These are phyloP conservation scores for Phytophthora fragariaefolia DNA, from an alignment of 352 stramenopile species.

Conservation along the genomic window DNA sequence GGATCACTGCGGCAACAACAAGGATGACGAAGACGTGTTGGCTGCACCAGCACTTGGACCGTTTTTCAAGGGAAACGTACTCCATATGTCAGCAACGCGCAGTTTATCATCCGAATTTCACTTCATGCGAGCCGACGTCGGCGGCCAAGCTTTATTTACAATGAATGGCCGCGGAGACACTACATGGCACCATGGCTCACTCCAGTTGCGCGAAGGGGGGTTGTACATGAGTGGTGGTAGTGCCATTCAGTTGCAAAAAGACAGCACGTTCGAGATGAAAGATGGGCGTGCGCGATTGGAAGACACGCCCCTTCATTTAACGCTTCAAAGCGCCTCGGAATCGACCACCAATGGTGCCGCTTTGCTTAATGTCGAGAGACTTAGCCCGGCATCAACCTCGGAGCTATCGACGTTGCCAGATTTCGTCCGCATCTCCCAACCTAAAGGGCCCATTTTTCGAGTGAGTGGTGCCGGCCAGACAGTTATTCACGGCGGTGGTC, in stretches of 20 bases:
- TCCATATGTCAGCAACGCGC: constrained; percentile 61
- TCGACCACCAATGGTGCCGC: constrained; percentile 22
- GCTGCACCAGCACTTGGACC: constrained; percentile 52
- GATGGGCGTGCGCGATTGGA: constrained; percentile 48
- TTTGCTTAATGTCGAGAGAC: constrained; percentile 50
- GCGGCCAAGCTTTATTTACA: constrained; percentile 56
- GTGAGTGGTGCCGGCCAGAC: constrained; percentile 60
- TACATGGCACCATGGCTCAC: constrained; percentile 33
- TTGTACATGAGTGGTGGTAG: constrained; percentile 35
- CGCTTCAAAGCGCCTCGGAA: constrained; percentile 24
- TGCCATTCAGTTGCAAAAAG: constrained; percentile 54
- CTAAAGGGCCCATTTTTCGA: constrained; percentile 52
- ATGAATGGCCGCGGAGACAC: constrained; percentile 70
- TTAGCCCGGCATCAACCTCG: constrained; percentile 16
- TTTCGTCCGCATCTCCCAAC: constrained; percentile 55
- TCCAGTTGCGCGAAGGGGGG: constrained; percentile 29
- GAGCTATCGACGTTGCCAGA: constrained; percentile 38
- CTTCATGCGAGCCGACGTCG: constrained; percentile 68
- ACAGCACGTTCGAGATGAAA: constrained; percentile 52
- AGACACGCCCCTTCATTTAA: constrained; percentile 47
- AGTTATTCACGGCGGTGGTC: constrained; percentile 58
- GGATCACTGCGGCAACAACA: constrained; percentile 72
- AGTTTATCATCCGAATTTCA: constrained; percentile 63
- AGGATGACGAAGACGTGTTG: constrained; percentile 69
- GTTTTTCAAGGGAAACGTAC: constrained; percentile 75